Base-by-base conservation (phyloP, 768 basidiomycete species). In the Xanthoconium stramineum region DNA sequence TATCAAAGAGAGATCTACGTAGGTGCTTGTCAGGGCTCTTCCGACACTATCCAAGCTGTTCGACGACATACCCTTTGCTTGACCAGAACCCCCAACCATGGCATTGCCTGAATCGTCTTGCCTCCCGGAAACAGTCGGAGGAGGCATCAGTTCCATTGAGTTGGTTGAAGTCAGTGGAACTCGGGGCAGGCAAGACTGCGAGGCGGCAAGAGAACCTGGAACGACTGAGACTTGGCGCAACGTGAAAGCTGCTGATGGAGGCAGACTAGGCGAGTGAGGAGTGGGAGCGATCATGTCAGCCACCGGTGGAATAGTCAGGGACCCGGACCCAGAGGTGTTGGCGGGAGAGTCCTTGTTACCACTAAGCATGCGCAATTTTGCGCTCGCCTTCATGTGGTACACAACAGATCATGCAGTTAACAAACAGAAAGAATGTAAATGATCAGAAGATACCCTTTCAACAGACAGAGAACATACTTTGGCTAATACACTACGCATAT, bases 391-490 rank as follows among this genome's bases (percentile, higher is more conserved):
- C 24, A 32, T 11, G 37, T 9, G 24, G 12, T 48, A 45, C 8
- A 11, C 4, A 43, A 50, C 9, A 35, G 5, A 35, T 11, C 30
- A 28, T 42, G 33, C 36, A 17, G 33, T 50, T 36, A 35, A 14
- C 33, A 11, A 12, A n/a, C 2, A 37, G 17, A 5, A 30, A 52
- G 40, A 40, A 40, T 36, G 14, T 10, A 24, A 29, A 2, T 10
- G 13, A 19, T 63, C 33, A 62, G 52, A 3, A 5, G 12, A 51
- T 45, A 30, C 28, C 32, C 19, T 37, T 35, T 42, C 13, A 47
- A 4, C n/a, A 44, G 33, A 32, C 12, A 39, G 20, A n/a, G n/a
- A 13, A 55, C 66, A 17, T 57, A 72, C 69, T 38, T 65, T 57
- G 9, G 53, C 28, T 13, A 64, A 29, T 36, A 69, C 43, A 44